A percentile compares a stretch with the other conserved stretches of the same genome.
These are phyloP conservation scores for Chytriomyces confervae DNA, from an alignment of 192 early-diverging fungal genomes.

Conservation along the genomic window DNA sequence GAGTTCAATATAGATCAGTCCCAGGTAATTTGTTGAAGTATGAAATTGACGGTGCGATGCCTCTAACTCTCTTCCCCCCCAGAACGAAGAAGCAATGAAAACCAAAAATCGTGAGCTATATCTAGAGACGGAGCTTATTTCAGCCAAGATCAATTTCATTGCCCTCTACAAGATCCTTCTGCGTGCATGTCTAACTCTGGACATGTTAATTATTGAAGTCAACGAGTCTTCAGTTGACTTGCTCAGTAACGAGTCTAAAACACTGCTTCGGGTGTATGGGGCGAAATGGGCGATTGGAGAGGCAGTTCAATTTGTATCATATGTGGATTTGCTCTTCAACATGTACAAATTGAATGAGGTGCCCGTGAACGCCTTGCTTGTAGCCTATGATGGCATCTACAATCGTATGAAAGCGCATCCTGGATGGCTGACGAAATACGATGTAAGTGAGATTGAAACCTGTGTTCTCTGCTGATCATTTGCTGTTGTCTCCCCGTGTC, in stretches of 20 bases:
- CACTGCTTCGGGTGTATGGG: slow-evolving; percentile 39
- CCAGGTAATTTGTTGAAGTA: slow-evolving; percentile 13
- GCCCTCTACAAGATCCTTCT: slow-evolving; percentile 52
- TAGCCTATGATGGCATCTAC: slow-evolving; percentile 46
- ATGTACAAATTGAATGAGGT: slow-evolving; percentile 50
- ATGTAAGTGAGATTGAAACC: slow-evolving; percentile 31
- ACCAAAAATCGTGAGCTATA: background rate
- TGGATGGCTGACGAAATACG: slow-evolving; percentile 40
- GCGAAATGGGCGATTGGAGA: slow-evolving; percentile 52
- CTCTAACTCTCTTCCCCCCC: background rate
- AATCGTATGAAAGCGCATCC: slow-evolving; percentile 43
- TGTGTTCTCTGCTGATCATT: background rate
- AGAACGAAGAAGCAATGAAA: slow-evolving; percentile 2
- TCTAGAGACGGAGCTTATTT: slow-evolving; percentile 14
- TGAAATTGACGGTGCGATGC: background rate
- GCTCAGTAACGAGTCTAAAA: slow-evolving; percentile 46
- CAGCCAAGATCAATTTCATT: slow-evolving; percentile 42
- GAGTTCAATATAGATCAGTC: slow-evolving; percentile 46
- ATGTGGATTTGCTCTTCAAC: slow-evolving; percentile 53
- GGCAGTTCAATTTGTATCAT: slow-evolving; percentile 49
- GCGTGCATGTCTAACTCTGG: slow-evolving; percentile 47
- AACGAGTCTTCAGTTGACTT: slow-evolving; percentile 47
- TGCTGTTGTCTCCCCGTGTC: slow-evolving; percentile 1
- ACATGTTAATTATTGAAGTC: slow-evolving; percentile 39
- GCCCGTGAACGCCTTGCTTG: slow-evolving; percentile 43